phyloP scores from a whole-genome alignment of 2,329 filamentous ascomycete species.

The Alternaria rosae region DNA sequence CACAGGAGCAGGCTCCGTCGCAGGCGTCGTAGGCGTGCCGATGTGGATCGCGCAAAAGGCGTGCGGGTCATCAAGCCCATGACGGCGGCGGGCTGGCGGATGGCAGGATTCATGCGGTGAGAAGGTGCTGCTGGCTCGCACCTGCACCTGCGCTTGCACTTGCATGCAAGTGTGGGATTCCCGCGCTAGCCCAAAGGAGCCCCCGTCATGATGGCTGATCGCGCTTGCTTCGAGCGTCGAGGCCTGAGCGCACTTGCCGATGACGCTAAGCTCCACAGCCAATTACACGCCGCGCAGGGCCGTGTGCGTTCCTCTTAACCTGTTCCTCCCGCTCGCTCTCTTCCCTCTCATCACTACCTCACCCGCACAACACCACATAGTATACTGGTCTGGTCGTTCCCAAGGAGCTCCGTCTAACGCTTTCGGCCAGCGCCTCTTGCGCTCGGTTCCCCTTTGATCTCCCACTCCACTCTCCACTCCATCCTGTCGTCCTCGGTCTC shows the following conservation, averaged over 20 bases:
- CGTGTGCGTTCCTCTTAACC: slow-evolving; percentile 32
- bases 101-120: slow-evolving; percentile 26
- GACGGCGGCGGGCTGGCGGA: slow-evolving; percentile 14
- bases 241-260: slow-evolving; percentile 27
- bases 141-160: not conserved
- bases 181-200: slow-evolving; percentile 8
- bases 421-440: slow-evolving; percentile 53
- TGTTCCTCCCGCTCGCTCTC: slow-evolving; percentile 36
- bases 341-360: slow-evolving; percentile 35
- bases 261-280: slow-evolving; percentile 27
- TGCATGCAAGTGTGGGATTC: slow-evolving; percentile 16
- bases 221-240: slow-evolving; percentile 22
- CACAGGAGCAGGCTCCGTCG: slow-evolving; percentile 14
- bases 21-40: not conserved
- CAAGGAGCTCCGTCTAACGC: slow-evolving; percentile 44
- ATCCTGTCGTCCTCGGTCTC: slow-evolving; percentile 42
- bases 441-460: slow-evolving; percentile 47
- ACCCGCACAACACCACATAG: slow-evolving; percentile 32
- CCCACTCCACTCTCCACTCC: slow-evolving; percentile 17
- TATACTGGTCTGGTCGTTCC: slow-evolving; percentile 47
- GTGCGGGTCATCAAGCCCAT: slow-evolving; percentile 15
- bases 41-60: slow-evolving; percentile 8
- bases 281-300: slow-evolving; percentile 26
- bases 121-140: slow-evolving; percentile 15
- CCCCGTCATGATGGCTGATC: slow-evolving; percentile 22